These are phyloP conservation scores for Phytopythium oedochilum DNA, from an alignment of 352 stramenopile species.

Conservation along the genomic window DNA sequence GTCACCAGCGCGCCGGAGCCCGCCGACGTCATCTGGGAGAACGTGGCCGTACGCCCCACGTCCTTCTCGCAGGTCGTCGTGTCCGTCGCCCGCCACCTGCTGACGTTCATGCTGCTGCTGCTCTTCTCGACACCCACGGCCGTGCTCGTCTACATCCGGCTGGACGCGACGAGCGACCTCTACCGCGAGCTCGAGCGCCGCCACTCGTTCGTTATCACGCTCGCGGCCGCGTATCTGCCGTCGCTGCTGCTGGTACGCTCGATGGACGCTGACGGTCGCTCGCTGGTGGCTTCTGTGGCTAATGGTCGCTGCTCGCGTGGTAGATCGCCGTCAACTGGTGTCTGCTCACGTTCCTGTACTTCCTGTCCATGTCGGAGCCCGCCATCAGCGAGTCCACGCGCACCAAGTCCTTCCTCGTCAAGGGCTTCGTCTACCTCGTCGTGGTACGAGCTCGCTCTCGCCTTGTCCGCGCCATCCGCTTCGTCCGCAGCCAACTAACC, in stretches of 20 bases:
- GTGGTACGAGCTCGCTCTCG: conserved; percentile 29
- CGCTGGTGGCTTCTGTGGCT: not conserved
- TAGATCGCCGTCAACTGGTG: conserved; percentile 78
- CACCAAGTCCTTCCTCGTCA: conserved; percentile 66
- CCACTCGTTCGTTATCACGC: conserved; percentile 49
- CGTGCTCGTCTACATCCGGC: conserved; percentile 79
- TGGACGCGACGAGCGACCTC: conserved; percentile 59
- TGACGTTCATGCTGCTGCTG: conserved; percentile 49
- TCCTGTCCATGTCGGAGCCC: conserved; percentile 61
- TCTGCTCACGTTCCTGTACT: conserved; percentile 63
- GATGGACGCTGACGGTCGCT: too few relatives aligned
- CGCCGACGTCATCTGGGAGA: conserved; percentile 75
- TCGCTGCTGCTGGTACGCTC: conserved; percentile 54
- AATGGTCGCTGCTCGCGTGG: not conserved
- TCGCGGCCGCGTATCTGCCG: conserved; percentile 66
- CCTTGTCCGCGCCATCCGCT: not conserved
- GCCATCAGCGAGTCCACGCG: conserved; percentile 61
- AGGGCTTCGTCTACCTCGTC: conserved; percentile 74
- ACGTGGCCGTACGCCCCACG: conserved; percentile 54
- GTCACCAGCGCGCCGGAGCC: conserved; percentile 67
- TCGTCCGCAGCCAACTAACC: not conserved
- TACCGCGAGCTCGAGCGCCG: conserved; percentile 40
- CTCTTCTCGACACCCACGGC: conserved; percentile 75
- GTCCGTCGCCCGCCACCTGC: conserved; percentile 42
- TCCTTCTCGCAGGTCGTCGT: conserved; percentile 29